A percentile compares a stretch with the other conserved stretches of the same genome.
Conservation (phyloP, 2,329 filamentous ascomycete genomes). For the Colletotrichum aenigma region DNA sequence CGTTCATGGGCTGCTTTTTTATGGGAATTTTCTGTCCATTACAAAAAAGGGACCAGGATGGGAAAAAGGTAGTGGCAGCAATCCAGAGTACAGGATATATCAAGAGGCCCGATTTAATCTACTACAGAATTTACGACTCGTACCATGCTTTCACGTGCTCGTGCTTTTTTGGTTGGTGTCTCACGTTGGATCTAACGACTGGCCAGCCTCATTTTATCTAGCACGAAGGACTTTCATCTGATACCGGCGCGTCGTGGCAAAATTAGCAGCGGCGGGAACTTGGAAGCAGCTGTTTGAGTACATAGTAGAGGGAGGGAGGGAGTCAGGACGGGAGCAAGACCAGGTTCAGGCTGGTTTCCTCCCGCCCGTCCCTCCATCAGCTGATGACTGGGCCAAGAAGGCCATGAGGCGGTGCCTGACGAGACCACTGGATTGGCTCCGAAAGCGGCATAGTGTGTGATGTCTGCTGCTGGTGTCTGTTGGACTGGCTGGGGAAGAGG, state of each 20-base stretch:
- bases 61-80: neutral
- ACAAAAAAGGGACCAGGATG: neutral
- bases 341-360: conserved; percentile 2
- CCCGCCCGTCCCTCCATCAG: neutral
- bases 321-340: neutral
- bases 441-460: neutral
- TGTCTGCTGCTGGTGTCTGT: neutral
- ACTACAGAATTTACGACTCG: conserved; percentile 2
- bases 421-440: neutral
- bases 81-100: neutral
- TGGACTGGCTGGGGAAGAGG: neutral
- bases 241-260: neutral
- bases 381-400: neutral
- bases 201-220: neutral
- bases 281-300: neutral
- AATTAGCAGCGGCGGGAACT: neutral
- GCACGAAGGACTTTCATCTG: neutral
- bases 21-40: neutral
- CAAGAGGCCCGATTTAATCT: conserved; percentile 2
- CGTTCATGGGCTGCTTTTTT: neutral
- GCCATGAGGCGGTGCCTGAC: conserved; percentile 2
- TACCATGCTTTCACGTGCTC: conserved; percentile 6
- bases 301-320: neutral
- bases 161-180: neutral
- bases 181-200: neutral